phyloP scores from a whole-genome alignment of 768 basidiomycete species.

The Auricularia sp. region DNA sequence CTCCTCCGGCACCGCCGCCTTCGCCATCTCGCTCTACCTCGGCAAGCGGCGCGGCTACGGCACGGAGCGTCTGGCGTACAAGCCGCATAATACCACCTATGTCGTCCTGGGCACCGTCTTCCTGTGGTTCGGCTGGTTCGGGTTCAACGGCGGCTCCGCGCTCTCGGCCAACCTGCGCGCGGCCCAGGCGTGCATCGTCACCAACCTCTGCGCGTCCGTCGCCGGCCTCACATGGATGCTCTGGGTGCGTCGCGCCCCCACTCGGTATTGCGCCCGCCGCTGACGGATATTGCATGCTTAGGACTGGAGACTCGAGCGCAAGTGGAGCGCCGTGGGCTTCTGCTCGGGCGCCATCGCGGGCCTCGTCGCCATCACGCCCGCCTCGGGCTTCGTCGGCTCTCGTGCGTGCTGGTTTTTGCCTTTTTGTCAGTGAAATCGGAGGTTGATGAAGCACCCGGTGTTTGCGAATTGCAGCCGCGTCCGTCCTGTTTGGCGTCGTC shows the following conservation, averaged over 20 bases:
- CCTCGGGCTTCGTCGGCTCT: slow-evolving; percentile 68
- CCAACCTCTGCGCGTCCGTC: slow-evolving; percentile 85
- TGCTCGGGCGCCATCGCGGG: slow-evolving; percentile 92
- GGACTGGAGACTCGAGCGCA: slow-evolving; percentile 88
- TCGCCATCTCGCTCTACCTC: slow-evolving; percentile 85
- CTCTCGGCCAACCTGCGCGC: slow-evolving; percentile 84
- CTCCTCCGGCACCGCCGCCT: slow-evolving; percentile 81
- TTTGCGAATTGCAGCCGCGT: slow-evolving; percentile 41
- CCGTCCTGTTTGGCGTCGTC: slow-evolving; percentile 77
- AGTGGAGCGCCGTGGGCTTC: slow-evolving; percentile 91
- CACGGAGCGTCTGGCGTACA: slow-evolving; percentile 83
- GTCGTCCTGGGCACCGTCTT: slow-evolving; percentile 88
- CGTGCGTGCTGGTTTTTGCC: slow-evolving; percentile 34
- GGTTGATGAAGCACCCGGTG: neutral
- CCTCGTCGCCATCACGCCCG: slow-evolving; percentile 85
- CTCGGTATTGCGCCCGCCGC: neutral
- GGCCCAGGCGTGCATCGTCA: slow-evolving; percentile 81
- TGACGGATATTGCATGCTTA: slow-evolving; percentile 13
- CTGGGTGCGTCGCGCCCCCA: slow-evolving; percentile 39
- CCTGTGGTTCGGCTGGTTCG: slow-evolving; percentile 64
- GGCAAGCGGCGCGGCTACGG: slow-evolving; percentile 89
- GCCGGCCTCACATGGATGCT: slow-evolving; percentile 90
- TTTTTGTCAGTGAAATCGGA: slow-evolving; percentile 6
- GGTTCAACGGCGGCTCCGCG: slow-evolving; percentile 90
- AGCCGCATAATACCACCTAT: slow-evolving; percentile 87